phyloP scores from a whole-genome alignment of 83 land plant species.

The Thuja plicata region DNA sequence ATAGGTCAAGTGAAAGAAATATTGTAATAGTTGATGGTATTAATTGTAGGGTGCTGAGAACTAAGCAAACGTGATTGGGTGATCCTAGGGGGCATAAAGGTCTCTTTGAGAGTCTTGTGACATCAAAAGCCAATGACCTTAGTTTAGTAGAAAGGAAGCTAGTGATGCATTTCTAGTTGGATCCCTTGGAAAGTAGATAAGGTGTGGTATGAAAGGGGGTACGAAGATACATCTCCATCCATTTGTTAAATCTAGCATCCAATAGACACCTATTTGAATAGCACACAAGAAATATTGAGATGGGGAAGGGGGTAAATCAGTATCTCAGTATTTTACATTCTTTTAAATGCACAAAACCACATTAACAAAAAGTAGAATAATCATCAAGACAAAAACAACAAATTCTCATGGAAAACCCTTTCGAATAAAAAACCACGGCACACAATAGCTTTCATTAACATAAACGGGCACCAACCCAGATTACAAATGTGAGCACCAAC shows the following conservation, averaged over 20 bases:
- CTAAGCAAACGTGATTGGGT: background rate
- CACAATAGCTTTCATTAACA: no score
- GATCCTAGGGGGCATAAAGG: background rate
- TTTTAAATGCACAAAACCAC: no score
- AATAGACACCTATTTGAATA: background rate
- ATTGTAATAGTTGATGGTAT: background rate
- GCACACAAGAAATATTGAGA: no score
- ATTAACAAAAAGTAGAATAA: no score
- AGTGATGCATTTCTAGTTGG: background rate
- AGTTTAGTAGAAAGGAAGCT: background rate
- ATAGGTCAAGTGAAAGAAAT: background rate
- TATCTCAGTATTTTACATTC: no score
- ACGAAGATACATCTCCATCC: background rate
- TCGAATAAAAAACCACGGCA: no score
- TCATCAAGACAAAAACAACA: no score
- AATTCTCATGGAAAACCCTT: no score
- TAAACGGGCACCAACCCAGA: no score
- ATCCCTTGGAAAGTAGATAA: background rate
- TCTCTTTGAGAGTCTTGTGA: background rate
- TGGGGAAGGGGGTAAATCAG: no score
- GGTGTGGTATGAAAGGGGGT: background rate
- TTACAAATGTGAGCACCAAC: no score
- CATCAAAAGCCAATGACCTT: background rate
- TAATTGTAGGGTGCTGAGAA: background rate
- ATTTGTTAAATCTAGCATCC: background rate